Evolutionary conservation across 1,284 basidiomycete genomes (phyloP).

Genomic region (Papiliotrema nemorosa): DNA sequence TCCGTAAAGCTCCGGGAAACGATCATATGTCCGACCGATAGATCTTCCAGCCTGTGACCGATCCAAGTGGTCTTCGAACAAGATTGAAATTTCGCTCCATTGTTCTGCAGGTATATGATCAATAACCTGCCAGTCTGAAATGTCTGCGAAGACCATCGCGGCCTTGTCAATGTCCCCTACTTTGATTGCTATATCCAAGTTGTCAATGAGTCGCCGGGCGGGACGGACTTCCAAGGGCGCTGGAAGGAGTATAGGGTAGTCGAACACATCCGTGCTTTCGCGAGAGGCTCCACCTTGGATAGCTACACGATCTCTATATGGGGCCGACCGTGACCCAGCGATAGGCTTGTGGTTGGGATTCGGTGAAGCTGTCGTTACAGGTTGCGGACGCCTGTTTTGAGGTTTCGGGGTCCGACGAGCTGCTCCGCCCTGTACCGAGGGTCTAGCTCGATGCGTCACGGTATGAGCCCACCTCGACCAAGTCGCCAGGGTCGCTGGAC

Average conservation of each 20-base stretch:
- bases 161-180: not conserved
- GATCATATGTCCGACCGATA: not conserved
- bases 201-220: not conserved
- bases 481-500: conserved; percentile 2
- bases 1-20: conserved; percentile 10
- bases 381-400: too few species aligned
- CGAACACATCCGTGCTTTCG: not conserved
- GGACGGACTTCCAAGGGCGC: not conserved
- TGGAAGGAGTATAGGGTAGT: not conserved
- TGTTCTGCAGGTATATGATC: not conserved
- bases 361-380: too few species aligned
- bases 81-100: conserved; percentile 11
- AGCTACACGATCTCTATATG: too few species aligned
- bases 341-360: not conserved
- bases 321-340: not conserved
- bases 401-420: too few species aligned
- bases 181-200: not conserved
- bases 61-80: not conserved
- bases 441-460: too few species aligned
- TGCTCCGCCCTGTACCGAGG: too few species aligned
- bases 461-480: too few species aligned
- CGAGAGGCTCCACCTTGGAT: not conserved
- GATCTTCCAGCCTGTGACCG: not conserved
- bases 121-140: not conserved
- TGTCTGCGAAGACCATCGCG: not conserved